Evolutionary conservation across 805 yeast genomes (phyloP), one percentile per base, ranked within the genome.

Genomic region (Ascoidea rubescens): DNA sequence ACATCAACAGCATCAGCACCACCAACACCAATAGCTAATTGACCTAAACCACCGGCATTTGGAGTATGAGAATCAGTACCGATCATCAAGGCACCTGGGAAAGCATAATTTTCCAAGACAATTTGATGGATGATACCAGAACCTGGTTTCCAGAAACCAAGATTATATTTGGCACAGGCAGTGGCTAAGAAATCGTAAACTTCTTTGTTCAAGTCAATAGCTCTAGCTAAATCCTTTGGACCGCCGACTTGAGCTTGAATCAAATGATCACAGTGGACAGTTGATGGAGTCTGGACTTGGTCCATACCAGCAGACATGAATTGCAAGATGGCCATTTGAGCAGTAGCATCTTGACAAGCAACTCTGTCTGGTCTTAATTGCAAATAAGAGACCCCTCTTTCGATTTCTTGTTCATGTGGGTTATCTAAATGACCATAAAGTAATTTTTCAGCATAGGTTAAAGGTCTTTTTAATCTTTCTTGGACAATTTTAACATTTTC

Each of bases 1-100:
- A 88, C 97, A 69, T 90, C 98, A 60, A 90, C 98, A 57, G 97
- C 97, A 70, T 90, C 98, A 60, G 98, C 98, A 79, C 98, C 98
- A 77, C 97, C 98, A 60, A 91, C 97, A 79, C 97, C 98, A 61
- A 90, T 90, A 60, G 97, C 97, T 64, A 90, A 80, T 73, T 87
- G 95, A 74, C 97, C 97, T 65, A 90, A 78, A 73, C 97, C 97
- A 77, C 97, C 97, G 55, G 96, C 97, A 70, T 90, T 90, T 56
- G 97, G 97, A 62, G 97, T 90, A 73, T 90, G 97, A 42, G 96
- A 88, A 73, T 90, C 97, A 53, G 97, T 90, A 76, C 97, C 97
- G 60, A 90, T 80, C 76, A 90, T 84, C 74, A 90, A 78, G 59
- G 91, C 87, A 74, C 98, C 98, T 69, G 98, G 98, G 80, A 86